Evolutionary conservation across 345 rosid species (phyloP).

Genomic region (Aquilaria malaccensis): DNA sequence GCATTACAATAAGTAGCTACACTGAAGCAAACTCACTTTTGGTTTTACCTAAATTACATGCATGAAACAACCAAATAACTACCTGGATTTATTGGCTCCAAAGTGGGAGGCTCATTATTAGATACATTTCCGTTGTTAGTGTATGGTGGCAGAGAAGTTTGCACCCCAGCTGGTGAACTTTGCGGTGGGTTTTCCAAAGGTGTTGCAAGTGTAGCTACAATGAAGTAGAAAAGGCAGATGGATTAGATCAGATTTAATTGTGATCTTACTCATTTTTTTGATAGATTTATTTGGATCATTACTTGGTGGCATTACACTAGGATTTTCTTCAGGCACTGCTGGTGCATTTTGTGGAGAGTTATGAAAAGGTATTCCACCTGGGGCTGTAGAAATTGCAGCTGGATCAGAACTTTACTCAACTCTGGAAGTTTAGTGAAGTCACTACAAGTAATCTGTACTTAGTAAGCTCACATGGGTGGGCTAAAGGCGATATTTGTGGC

Average conservation of each 20-base stretch:
- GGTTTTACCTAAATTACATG: constrained; percentile 1
- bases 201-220: constrained; percentile 21
- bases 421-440: not conserved
- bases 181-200: constrained; percentile 22
- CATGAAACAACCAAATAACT: not conserved
- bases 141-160: constrained; percentile 14
- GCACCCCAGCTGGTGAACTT: constrained; percentile 18
- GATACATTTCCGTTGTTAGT: constrained; percentile 12
- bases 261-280: constrained; percentile 1
- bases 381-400: constrained; percentile 12
- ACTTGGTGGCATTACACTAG: constrained; percentile 13
- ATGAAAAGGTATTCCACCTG: not conserved
- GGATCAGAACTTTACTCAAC: constrained; percentile 4
- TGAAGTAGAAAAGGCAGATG: not conserved
- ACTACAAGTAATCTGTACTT: too few relatives aligned
- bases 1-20: not conserved
- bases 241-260: constrained; percentile 10
- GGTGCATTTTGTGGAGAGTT: constrained; percentile 20
- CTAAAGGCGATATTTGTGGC: constrained; percentile 19
- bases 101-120: constrained; percentile 11
- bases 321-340: constrained; percentile 15
- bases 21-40: not conserved
- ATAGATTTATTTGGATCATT: not conserved
- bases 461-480: constrained; percentile 17
- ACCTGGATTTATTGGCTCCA: constrained; percentile 22